These are phyloP conservation scores for Tetrahymena borealis DNA, from an alignment of 73 alveolate genomes.

Conservation along the genomic window DNA sequence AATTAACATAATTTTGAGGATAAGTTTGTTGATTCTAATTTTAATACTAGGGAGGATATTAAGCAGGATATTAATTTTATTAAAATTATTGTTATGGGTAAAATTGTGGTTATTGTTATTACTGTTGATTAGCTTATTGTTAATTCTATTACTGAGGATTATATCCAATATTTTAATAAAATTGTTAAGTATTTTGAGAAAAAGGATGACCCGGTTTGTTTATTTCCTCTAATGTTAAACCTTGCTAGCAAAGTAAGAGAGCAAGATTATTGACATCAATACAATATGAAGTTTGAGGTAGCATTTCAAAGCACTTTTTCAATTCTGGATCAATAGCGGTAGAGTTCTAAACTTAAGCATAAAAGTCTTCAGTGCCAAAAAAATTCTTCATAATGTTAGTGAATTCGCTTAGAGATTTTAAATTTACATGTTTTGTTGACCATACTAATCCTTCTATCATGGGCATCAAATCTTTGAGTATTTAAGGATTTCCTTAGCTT, in stretches of 20 bases:
- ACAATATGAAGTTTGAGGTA: neutral
- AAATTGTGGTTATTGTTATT: neutral
- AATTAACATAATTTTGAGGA: neutral
- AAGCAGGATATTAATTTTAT: neutral
- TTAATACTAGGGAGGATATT: neutral
- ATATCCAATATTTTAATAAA: neutral
- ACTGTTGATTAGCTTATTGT: neutral
- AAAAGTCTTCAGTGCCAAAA: neutral
- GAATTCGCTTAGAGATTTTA: neutral
- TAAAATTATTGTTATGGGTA: neutral
- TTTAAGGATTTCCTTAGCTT: neutral
- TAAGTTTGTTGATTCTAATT: neutral
- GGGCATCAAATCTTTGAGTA: neutral
- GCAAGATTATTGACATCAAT: neutral
- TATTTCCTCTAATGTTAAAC: neutral
- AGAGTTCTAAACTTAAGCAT: neutral
- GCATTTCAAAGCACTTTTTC: neutral
- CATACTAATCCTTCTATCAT: neutral
- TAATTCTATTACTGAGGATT: neutral
- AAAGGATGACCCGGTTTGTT: neutral
- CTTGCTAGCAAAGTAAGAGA: neutral
- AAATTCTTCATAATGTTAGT: neutral
- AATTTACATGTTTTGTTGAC: neutral
- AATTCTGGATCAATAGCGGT: neutral
- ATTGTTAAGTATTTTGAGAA: neutral